Evolutionary conservation across 257 asterid species (phyloP), one percentile per base, ranked within the genome.

Genomic region (Vinca minor): DNA sequence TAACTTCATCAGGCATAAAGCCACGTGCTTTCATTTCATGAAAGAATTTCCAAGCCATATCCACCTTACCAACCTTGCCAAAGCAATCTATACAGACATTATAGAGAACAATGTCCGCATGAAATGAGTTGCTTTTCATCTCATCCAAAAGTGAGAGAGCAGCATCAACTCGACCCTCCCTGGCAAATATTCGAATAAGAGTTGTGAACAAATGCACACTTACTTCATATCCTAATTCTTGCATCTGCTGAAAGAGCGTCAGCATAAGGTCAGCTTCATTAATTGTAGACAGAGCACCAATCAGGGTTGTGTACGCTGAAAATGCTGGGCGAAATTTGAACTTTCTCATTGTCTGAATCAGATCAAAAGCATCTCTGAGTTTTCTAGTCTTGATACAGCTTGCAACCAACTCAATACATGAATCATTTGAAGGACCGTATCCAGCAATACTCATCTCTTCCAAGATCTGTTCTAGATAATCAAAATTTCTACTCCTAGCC

Each of bases 31-130:
- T 84, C 77, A 89, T 83, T 79, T 92, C 98, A 48, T 93, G 95
- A 71, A 93, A 89, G 82, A 93, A 89, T 65, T 89, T 93, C 96
- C 95, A 87, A 31, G 97, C 95, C 88, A 89, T 87, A 70, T 89
- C 97, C 21, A 93, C 88, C 70, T 89, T 87, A 38, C 96, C 98
- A 55, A 77, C 87, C 78, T 87, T 92, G 52, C 98, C 96, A 70
- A 92, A 92, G 74, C 94, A 87, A 71, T 92, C 88, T 1, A 92
- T 89, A 62, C 98, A 92, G 38, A 89, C 96, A 15, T 92, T 92
- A 58, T 87, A 92, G 15, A 92, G 95, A 77, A 92, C 98, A 50
- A 89, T 84, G 53, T 89, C 98, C 1, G 91, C 96, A 57, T 80
- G 78, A 58, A 80, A 79, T 14, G 94, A 83, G 68, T 80, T 82